Evolutionary conservation across 768 basidiomycete genomes (phyloP), one percentile per base, ranked within the genome.

Genomic region (Psilocybe cyanescens): DNA sequence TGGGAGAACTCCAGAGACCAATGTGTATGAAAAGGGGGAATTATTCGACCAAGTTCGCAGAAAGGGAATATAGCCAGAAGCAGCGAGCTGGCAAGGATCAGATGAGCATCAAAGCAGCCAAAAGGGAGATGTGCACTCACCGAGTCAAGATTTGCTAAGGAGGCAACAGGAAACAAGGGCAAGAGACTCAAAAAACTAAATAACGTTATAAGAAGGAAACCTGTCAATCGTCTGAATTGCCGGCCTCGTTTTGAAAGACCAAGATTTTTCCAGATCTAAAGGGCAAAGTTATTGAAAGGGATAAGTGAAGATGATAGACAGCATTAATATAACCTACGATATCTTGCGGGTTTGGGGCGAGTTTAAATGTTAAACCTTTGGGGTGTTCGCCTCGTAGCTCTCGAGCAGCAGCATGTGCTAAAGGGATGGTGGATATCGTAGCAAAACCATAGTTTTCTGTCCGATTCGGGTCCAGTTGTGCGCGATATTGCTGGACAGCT

Each of bases 1-100:
- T 2, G 94, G 94, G n/a, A 94, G 73, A 24, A 95, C 83, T 82
- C 92, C 92, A 66, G 91, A 91, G 41, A 92, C 81, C 50, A 94
- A 68, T 0, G 91, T 84, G 74, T 94, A 94, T 8, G 87, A 79
- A 19, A 70, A 75, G 0, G 81, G 78, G 4, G 89, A 90, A 0
- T 81, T 71, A 9, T 76, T 66, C 16, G 82, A 76, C 92, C 94
- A 94, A 1, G 66, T 61, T 11, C 80, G 70, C 41, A 94, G 75
- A 76, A 91, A 93, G 1, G 76, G 75, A 4, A 94, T 84, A 67
- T 85, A 92, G 6, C 72, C 71, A 3, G 74, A 72, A 17, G 72
- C 78, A 35, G 83, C 79, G 57, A 88, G 72, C 81, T 85, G 44
- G 11, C 59, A 14, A 37, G 7, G 14, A 39, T 61, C 7, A 51